Evolutionary conservation across 1,284 basidiomycete species (phyloP).

Genomic region (Termitomyces sp.): DNA sequence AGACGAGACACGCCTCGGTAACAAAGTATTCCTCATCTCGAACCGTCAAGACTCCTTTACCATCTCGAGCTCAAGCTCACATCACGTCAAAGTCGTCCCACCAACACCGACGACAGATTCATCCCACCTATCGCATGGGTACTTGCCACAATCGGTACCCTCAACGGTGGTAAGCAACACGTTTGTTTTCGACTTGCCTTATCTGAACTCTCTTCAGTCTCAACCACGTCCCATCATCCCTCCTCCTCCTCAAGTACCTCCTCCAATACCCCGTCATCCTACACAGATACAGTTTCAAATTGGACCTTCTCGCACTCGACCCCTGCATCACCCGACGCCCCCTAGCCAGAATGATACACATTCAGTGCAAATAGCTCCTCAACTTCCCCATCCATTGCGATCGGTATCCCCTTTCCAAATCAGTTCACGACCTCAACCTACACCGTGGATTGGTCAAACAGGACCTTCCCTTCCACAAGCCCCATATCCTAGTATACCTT

Average conservation of each 20-base stretch:
- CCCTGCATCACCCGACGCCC: background rate
- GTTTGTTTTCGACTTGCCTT: background rate
- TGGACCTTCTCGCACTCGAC: background rate
- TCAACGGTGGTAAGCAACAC: background rate
- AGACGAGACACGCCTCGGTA: constrained; percentile 4
- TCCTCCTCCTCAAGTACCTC: constrained; percentile 24
- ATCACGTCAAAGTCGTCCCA: constrained; percentile 12
- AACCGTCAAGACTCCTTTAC: constrained; percentile 20
- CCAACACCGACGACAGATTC: constrained; percentile 16
- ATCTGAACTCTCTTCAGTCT: constrained; percentile 2
- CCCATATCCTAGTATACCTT: background rate
- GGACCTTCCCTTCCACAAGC: background rate
- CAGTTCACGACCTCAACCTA: background rate
- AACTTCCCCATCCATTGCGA: background rate
- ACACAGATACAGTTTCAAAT: background rate
- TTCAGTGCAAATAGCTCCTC: background rate
- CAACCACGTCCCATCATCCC: constrained; percentile 20
- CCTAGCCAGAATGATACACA: background rate
- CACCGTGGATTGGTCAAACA: background rate
- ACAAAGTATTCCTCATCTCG: constrained; percentile 24
- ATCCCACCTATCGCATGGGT: background rate
- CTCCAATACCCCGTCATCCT: constrained; percentile 22
- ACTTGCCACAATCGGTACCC: background rate
- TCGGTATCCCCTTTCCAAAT: background rate
- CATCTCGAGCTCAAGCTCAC: constrained; percentile 11